Percentiles rank a stretch among this genome's conserved stretches.
phyloP scores from a whole-genome alignment of 2,329 filamentous ascomycete genomes.

The Diaporthe vaccinii region DNA sequence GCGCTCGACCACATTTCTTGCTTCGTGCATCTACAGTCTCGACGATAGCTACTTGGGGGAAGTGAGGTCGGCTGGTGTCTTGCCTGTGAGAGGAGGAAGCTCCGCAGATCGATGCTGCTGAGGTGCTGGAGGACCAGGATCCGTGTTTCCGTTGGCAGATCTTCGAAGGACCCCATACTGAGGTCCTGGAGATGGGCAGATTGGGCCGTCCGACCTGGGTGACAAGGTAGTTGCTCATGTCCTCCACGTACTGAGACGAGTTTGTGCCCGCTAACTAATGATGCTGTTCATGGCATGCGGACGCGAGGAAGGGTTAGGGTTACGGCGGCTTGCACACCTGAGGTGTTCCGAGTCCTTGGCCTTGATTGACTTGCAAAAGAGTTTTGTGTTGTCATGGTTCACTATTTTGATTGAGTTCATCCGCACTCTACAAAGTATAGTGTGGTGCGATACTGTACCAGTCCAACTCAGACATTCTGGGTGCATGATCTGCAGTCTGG shows the following conservation, averaged over 20 bases:
- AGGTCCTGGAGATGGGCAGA: neutral
- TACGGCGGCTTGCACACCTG: no score
- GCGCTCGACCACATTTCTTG: neutral
- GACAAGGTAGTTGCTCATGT: neutral
- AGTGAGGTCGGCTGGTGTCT: neutral
- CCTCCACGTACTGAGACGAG: no score
- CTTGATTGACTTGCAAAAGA: neutral
- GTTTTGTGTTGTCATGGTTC: neutral
- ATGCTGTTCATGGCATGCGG: neutral
- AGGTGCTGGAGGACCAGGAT: slow-evolving; percentile 23
- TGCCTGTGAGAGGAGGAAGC: slow-evolving; percentile 14
- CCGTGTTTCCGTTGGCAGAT: neutral
- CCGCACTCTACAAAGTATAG: neutral
- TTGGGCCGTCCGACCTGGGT: neutral
- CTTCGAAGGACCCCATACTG: neutral
- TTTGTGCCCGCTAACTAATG: no score
- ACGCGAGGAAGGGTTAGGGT: neutral
- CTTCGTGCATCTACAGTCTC: no score
- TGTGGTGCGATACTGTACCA: neutral
- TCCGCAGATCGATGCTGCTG: slow-evolving; percentile 5
- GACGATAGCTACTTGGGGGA: neutral
- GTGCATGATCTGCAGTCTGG: neutral
- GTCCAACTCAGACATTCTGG: neutral
- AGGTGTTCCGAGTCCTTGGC: no score
- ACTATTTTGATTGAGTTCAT: neutral